Conservation (phyloP, 345 rosid species). For the Euphorbia lathyris region DNA sequence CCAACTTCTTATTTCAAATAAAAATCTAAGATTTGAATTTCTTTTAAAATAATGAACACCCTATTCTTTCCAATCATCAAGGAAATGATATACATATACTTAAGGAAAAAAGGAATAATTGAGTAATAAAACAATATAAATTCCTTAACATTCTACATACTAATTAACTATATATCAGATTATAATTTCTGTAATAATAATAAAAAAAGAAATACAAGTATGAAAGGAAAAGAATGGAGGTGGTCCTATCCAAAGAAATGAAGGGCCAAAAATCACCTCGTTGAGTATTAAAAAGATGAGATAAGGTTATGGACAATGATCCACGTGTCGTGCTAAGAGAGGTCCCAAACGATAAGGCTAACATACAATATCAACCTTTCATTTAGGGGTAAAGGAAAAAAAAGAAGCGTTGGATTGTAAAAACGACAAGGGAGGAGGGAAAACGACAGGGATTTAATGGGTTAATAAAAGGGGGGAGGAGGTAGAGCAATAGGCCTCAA, state of each 20-base stretch:
- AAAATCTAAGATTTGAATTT: background rate
- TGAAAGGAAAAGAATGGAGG: no score
- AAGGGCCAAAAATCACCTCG: conserved; percentile 10
- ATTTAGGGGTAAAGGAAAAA: background rate
- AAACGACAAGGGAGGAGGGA: background rate
- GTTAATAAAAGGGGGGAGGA: background rate
- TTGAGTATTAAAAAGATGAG: background rate
- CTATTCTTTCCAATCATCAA: background rate
- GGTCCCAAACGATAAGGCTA: conserved; percentile 13
- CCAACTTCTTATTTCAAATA: background rate
- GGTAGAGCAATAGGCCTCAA: background rate
- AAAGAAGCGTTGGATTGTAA: background rate
- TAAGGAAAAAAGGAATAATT: background rate
- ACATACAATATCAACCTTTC: background rate
- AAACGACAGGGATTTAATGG: background rate
- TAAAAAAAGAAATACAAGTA: no score
- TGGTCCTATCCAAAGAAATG: conserved; percentile 10
- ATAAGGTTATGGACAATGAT: background rate
- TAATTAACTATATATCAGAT: no score
- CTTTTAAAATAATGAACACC: background rate
- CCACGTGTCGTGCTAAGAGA: background rate
- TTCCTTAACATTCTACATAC: no score
- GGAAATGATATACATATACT: background rate
- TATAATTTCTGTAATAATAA: no score
- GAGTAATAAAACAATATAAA: no score